phyloP scores from a whole-genome alignment of 2,329 filamentous ascomycete genomes.

The Purpureocillium lavendulum region DNA sequence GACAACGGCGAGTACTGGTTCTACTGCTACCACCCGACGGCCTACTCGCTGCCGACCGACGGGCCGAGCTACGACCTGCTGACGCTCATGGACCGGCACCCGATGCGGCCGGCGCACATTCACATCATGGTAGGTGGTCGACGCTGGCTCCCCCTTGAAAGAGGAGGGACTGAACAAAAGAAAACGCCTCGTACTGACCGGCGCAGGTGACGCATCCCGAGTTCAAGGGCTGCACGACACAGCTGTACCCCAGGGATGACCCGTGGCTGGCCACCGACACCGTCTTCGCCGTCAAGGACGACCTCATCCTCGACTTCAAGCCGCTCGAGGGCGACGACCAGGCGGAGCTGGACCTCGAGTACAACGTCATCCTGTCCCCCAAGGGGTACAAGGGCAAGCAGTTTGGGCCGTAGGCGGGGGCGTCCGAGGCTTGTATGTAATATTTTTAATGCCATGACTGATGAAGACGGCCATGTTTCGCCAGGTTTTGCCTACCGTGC shows the following conservation, averaged over 20 bases:
- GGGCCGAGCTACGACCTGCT: conserved; percentile 37
- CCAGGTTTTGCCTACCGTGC: no score
- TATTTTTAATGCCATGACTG: no score
- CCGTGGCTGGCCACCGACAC: conserved; percentile 46
- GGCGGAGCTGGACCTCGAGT: conserved; percentile 29
- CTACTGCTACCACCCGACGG: conserved; percentile 68
- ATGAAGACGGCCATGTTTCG: no score
- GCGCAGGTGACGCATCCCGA: conserved; percentile 45
- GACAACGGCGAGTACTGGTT: conserved; percentile 62
- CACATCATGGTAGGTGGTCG: conserved; percentile 42
- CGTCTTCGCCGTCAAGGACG: conserved; percentile 46
- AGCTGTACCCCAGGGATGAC: conserved; percentile 65
- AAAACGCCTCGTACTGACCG: no score
- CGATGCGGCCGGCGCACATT: conserved; percentile 41
- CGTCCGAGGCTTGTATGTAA: conserved; percentile 13
- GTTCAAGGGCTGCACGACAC: conserved; percentile 65
- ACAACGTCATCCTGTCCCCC: conserved; percentile 33
- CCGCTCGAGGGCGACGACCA: conserved; percentile 30
- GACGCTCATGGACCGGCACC: conserved; percentile 37
- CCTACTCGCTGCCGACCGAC: conserved; percentile 62
- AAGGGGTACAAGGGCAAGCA: conserved; percentile 33
- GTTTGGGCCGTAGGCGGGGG: neutral
- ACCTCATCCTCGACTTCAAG: conserved; percentile 41
- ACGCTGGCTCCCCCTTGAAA: no score
- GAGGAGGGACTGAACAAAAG: neutral